A percentile compares a stretch with the other conserved stretches of the same genome.
These are phyloP conservation scores for Clarireedia sp. DNA, from an alignment of 2,329 filamentous ascomycete species.

Conservation along the genomic window DNA sequence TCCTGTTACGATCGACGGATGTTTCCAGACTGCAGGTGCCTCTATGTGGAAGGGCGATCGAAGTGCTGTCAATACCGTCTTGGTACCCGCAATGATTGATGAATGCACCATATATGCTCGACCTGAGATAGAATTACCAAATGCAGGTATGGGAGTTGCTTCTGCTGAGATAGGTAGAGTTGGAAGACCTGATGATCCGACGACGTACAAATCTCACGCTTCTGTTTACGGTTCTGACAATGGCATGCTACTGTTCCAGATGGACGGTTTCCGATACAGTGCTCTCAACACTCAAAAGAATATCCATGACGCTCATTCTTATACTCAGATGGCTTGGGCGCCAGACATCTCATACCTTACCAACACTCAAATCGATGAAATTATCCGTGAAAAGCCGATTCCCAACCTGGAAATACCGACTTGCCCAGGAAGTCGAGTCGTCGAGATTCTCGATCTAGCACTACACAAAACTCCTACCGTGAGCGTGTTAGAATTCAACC, in stretches of 20 bases:
- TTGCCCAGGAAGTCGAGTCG: not conserved
- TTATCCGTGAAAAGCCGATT: not conserved
- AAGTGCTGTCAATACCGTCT: slow-evolving; percentile 14
- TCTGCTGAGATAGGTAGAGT: slow-evolving; percentile 5
- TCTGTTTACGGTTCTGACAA: slow-evolving; percentile 15
- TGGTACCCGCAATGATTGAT: slow-evolving; percentile 20
- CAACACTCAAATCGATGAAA: not conserved
- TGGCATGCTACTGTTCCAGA: slow-evolving; percentile 17
- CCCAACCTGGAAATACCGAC: not conserved
- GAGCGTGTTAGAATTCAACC: not conserved
- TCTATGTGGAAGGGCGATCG: slow-evolving; percentile 18
- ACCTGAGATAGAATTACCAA: not conserved
- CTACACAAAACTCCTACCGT: not conserved
- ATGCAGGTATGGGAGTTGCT: slow-evolving; percentile 5
- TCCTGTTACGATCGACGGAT: slow-evolving; percentile 28
- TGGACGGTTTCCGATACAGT: slow-evolving; percentile 17
- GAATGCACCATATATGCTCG: slow-evolving; percentile 18
- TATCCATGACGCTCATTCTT: not conserved
- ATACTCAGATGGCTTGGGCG: slow-evolving; percentile 15
- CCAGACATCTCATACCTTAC: not conserved
- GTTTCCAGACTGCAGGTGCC: slow-evolving; percentile 24
- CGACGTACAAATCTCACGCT: slow-evolving; percentile 2
- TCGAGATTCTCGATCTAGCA: not conserved
- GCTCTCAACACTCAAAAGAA: slow-evolving; percentile 6
- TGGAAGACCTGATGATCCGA: slow-evolving; percentile 10